Evolutionary conservation across 2,329 filamentous ascomycete species (phyloP), one percentile per base, ranked within the genome.

Genomic region (Botryotinia globosa): DNA sequence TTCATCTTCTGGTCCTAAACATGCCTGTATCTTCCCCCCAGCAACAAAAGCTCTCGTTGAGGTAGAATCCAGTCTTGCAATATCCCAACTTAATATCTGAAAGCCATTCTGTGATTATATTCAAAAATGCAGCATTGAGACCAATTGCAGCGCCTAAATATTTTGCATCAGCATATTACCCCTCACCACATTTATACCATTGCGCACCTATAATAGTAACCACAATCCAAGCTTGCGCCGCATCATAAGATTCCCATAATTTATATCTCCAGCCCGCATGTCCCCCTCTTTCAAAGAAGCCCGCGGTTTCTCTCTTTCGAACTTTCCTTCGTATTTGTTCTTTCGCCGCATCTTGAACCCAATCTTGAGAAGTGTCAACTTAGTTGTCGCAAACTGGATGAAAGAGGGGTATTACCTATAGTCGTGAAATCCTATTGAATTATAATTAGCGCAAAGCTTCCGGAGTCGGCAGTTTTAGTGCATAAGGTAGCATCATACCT

Each of bases 11-110:
- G 59, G 67, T 65, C 32, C 42, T n/a, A 51, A 39, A 63, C 83
- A 62, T 83, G 90, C 90, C 94, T 80, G 89, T 91, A 78, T 98
- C 94, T 72, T 96, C 92, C 54, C 96, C 96, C 94, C 94, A 99
- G 81, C 96, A 99, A 83, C 96, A 99, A 82, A 99, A 99, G 81
- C 89, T 92, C 85, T 98, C 94, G 82, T 99, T 99, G 73, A 99
- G 87, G 81, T 99, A 99, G 82, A 98, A 99, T 4, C 91, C 95
- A 14, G 94, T 98, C 20, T 90, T 92, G 85, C 96, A 99, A 83
- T 98, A 91, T n/a, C 96, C 96, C 80, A 95, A 85, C 85, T 98
- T 99, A 81, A 98, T 91, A 83, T 99, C 96, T 51, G 93, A 92
- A 75, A 99, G 85, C 95, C 96, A 99, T 83, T 99, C 96, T 16